Evolutionary conservation across 1,284 basidiomycete genomes (phyloP).

Genomic region (Hymenochaete sp.): DNA sequence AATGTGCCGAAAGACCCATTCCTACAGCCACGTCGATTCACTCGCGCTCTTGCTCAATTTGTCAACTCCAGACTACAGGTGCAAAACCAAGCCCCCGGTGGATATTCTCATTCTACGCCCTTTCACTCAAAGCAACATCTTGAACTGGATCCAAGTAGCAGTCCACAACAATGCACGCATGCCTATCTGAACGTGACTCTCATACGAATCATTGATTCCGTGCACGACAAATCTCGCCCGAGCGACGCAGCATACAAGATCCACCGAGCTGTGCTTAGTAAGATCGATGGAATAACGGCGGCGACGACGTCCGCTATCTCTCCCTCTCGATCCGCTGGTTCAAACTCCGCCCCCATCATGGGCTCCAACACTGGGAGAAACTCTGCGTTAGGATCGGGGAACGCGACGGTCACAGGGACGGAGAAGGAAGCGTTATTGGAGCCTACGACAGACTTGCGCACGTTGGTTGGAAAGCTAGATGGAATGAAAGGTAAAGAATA

Average conservation of each 20-base stretch:
- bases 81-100: conserved; percentile 20
- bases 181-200: conserved; percentile 37
- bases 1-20: conserved; percentile 69
- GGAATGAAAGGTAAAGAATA: conserved; percentile 26
- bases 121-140: no score
- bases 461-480: conserved; percentile 22
- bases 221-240: conserved; percentile 46
- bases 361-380: conserved; percentile 5
- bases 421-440: conserved; percentile 23
- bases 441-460: conserved; percentile 37
- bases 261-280: conserved; percentile 47
- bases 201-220: conserved; percentile 38
- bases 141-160: no score
- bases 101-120: conserved; percentile 23
- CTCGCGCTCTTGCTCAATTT: conserved; percentile 33
- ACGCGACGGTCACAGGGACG: conserved; percentile 11
- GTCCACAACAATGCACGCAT: conserved; percentile 19
- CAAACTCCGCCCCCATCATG: no score
- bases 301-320: conserved; percentile 21
- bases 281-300: conserved; percentile 38
- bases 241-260: conserved; percentile 52
- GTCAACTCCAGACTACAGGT: conserved; percentile 17
- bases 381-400: conserved; percentile 10
- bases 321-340: conserved; percentile 5
- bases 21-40: conserved; percentile 51